Base-by-base conservation (phyloP, 2,329 filamentous ascomycete genomes). In the Fusarium decemcellulare region DNA sequence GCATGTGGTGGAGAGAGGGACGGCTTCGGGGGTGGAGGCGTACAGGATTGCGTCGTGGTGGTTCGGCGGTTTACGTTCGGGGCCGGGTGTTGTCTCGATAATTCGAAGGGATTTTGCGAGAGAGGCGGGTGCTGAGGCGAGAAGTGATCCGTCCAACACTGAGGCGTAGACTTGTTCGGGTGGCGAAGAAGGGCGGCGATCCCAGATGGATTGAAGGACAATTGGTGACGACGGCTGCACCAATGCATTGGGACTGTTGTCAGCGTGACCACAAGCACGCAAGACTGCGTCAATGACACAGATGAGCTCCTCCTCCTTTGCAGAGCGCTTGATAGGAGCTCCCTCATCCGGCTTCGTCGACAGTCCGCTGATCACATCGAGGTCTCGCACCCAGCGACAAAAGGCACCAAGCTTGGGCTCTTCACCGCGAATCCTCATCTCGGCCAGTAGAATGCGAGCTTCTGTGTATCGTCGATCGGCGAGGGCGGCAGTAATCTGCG, bases 311-410 rank as follows among this genome's bases (percentile, higher is more conserved):
- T 84, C 79, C 11, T 90, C 87, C 46, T 81, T 82, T 3, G 76
- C 72, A 0, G 82, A 81, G 37, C 86, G 81, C 56, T 81, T 71
- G 4, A 77, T 67, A 50, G 74, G 14, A 40, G 76, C 76, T 47
- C 80, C 78, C 4, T 83, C 83, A 2, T 82, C 82, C 0, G 87
- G 81, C 56, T 86, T 82, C 23, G 88, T 88, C 5, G 88, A 88
- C 8, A 92, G 79, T 2, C 90, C 90, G 68, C 88, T 91, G 52
- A 92, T 87, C 27, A 92, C 87, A 72, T 93, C 91, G 29, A 93
- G 81, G 73, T 92, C 90, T 61, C 91, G 86, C 6, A 93, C 91
- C 91, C 91, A 93, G 60, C 91, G 87, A 76, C 90, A 92, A 8
- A 93, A 78, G 2, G 91, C 90, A 18, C 91, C 91, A 0, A 93